Evolutionary conservation across 2,329 filamentous ascomycete genomes (phyloP).

Genomic region (Pleomassaria siparia): DNA sequence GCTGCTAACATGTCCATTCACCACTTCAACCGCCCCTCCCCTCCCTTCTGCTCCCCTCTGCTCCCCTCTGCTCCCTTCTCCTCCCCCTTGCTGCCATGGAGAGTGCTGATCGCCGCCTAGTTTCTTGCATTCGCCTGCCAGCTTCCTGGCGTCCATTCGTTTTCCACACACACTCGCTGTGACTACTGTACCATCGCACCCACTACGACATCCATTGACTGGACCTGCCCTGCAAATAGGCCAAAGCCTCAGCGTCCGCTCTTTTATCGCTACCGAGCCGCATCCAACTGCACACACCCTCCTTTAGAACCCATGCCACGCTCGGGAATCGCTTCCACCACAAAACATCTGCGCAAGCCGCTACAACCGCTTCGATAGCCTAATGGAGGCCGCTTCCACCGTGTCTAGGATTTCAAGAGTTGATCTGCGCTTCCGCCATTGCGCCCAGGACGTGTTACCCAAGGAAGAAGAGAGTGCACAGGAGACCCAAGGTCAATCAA

Average conservation of each 20-base stretch:
- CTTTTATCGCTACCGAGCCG: slow-evolving; percentile 24
- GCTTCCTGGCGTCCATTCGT: slow-evolving; percentile 44
- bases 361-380: slow-evolving; percentile 1
- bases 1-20: slow-evolving; percentile 7
- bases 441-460: slow-evolving; percentile 14
- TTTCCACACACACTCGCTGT: slow-evolving; percentile 34
- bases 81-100: slow-evolving; percentile 17
- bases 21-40: slow-evolving; percentile 18
- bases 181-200: slow-evolving; percentile 12
- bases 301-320: slow-evolving; percentile 31
- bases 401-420: slow-evolving; percentile 27
- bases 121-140: slow-evolving; percentile 33
- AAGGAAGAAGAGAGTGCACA: slow-evolving; percentile 11
- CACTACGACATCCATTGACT: slow-evolving; percentile 38
- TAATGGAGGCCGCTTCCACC: slow-evolving; percentile 32
- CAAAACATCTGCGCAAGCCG: slow-evolving; percentile 20
- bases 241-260: slow-evolving; percentile 34
- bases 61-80: no score
- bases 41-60: no score
- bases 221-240: slow-evolving; percentile 26
- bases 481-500: slow-evolving; percentile 8
- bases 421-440: slow-evolving; percentile 26
- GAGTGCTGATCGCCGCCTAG: slow-evolving; percentile 31
- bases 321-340: slow-evolving; percentile 21
- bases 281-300: slow-evolving; percentile 30